Percentiles rank a stretch among this genome's conserved stretches.
These are phyloP conservation scores for Parmelia sp. DNA, from an alignment of 495 filamentous ascomycete species.

Conservation along the genomic window DNA sequence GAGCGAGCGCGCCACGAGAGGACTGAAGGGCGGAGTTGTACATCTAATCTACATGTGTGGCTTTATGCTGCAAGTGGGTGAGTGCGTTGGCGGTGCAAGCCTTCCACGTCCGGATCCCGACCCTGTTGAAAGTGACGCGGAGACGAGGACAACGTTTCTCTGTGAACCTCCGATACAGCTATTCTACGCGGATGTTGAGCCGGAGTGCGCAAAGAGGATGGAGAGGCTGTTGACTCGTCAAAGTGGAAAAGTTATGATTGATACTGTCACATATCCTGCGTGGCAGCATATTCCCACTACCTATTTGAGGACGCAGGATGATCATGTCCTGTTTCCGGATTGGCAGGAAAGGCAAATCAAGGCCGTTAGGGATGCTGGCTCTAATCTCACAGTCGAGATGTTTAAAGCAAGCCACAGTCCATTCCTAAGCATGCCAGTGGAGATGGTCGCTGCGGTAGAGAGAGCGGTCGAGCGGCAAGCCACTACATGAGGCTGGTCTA, in stretches of 20 bases:
- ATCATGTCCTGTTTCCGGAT: constrained; percentile 30
- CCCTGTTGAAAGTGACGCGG: constrained; percentile 23
- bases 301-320: constrained; percentile 33
- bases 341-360: constrained; percentile 38
- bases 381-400: constrained; percentile 27
- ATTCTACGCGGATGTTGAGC: constrained; percentile 30
- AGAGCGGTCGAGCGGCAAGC: constrained; percentile 8
- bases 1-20: constrained; percentile 23
- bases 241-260: constrained; percentile 29
- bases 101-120: constrained; percentile 24
- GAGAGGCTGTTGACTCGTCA: constrained; percentile 30
- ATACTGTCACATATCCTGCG: constrained; percentile 24
- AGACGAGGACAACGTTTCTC: constrained; percentile 23
- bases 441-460: constrained; percentile 25
- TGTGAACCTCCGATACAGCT: constrained; percentile 25
- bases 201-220: constrained; percentile 23
- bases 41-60: constrained; percentile 38
- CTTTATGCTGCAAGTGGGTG: constrained; percentile 31
- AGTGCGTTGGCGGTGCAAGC: constrained; percentile 26
- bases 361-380: constrained; percentile 27
- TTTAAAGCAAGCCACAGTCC: constrained; percentile 33
- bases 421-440: constrained; percentile 28
- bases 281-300: constrained; percentile 38
- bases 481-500: not conserved
- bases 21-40: constrained; percentile 35